A percentile compares a stretch with the other conserved stretches of the same genome.
These are phyloP conservation scores for Crithidia brevicula DNA, from an alignment of 208 protist genomes.

Conservation along the genomic window DNA sequence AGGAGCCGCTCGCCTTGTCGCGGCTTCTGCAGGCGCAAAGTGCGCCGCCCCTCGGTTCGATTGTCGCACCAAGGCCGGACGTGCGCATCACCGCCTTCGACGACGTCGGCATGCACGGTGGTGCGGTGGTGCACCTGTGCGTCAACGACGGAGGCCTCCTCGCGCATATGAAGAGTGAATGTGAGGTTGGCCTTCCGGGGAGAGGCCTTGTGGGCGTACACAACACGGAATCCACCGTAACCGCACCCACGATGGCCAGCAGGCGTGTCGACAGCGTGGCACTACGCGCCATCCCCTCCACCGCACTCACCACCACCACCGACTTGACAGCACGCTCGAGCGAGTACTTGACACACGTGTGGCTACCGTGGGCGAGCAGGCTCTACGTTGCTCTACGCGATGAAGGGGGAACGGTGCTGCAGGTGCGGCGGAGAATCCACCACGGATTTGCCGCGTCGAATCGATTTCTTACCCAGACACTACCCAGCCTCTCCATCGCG, in stretches of 20 bases:
- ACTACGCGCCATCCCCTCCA: background rate
- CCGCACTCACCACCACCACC: background rate
- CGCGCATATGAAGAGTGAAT: slow-evolving; percentile 13
- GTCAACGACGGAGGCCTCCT: slow-evolving; percentile 7
- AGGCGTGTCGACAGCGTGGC: too few relatives aligned
- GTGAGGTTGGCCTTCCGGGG: slow-evolving; percentile 19
- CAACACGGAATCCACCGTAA: too few relatives aligned
- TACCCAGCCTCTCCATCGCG: background rate
- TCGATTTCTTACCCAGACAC: background rate
- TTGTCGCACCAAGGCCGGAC: slow-evolving; percentile 2
- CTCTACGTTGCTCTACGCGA: slow-evolving; percentile 10
- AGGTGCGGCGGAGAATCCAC: background rate
- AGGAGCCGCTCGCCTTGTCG: background rate
- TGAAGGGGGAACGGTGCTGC: background rate
- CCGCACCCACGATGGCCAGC: too few relatives aligned
- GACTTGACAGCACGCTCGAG: slow-evolving; percentile 6
- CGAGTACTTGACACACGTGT: slow-evolving; percentile 20
- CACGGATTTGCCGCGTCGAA: background rate
- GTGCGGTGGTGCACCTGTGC: slow-evolving; percentile 32
- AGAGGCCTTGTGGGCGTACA: too few relatives aligned
- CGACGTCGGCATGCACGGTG: slow-evolving; percentile 37
- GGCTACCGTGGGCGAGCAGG: slow-evolving; percentile 18
- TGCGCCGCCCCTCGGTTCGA: background rate
- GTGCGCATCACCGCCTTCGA: slow-evolving; percentile 32
- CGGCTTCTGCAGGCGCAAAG: background rate